Evolutionary conservation across 1,284 basidiomycete species (phyloP).

Genomic region (Pseudozyma flocculosa): DNA sequence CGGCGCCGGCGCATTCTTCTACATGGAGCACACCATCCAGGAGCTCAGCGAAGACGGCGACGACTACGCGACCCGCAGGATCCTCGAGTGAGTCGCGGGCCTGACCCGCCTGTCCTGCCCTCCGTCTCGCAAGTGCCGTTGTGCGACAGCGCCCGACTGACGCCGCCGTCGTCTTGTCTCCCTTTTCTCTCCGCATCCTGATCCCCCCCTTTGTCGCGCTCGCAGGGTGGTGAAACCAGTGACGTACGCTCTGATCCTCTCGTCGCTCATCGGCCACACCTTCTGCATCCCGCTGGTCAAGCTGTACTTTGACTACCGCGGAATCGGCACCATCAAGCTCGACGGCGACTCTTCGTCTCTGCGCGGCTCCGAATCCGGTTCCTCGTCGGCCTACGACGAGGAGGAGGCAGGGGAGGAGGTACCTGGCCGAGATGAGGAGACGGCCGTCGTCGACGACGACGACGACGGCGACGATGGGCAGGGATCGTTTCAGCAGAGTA

Average conservation of each 20-base stretch:
- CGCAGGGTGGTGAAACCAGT: conserved; percentile 38
- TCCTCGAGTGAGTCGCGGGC: neutral
- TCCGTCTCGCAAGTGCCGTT: too few species aligned
- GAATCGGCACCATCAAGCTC: conserved; percentile 36
- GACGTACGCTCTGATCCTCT: conserved; percentile 41
- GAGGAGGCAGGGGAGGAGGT: conserved; percentile 9
- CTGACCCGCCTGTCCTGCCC: neutral
- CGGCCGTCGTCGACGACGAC: conserved; percentile 6
- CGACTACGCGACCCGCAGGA: neutral
- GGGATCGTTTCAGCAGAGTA: conserved; percentile 10
- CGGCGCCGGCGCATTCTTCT: conserved; percentile 58
- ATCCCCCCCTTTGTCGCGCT: too few species aligned
- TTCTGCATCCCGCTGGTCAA: conserved; percentile 45
- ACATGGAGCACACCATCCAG: conserved; percentile 33
- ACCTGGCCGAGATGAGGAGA: conserved; percentile 1
- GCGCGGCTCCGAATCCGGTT: neutral
- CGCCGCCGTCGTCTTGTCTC: neutral
- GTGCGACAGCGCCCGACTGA: neutral
- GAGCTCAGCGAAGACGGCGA: conserved; percentile 32
- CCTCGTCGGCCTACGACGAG: neutral
- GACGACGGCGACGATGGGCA: conserved; percentile 28
- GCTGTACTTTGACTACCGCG: conserved; percentile 28
- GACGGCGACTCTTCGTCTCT: conserved; percentile 17
- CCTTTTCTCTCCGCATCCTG: too few species aligned
- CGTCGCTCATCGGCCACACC: conserved; percentile 41